These are phyloP conservation scores for Camellia sinensis DNA, from an alignment of 148 eudicot genomes.

Conservation along the genomic window DNA sequence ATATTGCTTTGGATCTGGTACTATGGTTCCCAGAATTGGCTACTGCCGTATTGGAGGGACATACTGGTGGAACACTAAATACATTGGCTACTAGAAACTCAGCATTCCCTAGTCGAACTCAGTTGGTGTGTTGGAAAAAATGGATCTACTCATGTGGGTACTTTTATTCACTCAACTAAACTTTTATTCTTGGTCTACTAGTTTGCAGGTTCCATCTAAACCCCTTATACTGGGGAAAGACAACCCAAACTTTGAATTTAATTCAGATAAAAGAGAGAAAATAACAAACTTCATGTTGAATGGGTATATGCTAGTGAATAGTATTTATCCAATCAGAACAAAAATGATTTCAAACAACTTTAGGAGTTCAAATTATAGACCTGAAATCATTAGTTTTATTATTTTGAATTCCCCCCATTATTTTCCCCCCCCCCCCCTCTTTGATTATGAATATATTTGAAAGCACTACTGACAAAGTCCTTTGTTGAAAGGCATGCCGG, in stretches of 20 bases:
- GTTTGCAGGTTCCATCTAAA: too few species aligned
- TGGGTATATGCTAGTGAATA: too few species aligned
- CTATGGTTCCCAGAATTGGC: too few species aligned
- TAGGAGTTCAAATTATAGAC: not conserved
- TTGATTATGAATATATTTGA: not conserved
- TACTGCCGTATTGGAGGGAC: too few species aligned
- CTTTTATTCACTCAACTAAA: not conserved
- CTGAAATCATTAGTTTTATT: not conserved
- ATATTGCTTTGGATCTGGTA: not conserved
- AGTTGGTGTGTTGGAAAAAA: constrained; percentile 1
- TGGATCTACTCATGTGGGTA: constrained; percentile 18
- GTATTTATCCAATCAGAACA: too few species aligned
- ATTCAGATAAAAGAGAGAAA: too few species aligned
- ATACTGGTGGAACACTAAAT: too few species aligned
- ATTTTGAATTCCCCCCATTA: too few species aligned
- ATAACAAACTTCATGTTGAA: too few species aligned
- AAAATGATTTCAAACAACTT: not conserved
- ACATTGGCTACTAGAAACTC: not conserved
- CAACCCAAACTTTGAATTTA: too few species aligned
- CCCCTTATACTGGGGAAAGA: too few species aligned
- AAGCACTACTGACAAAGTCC: not conserved
- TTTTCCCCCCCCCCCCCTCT: too few species aligned
- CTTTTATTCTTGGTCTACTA: not conserved
- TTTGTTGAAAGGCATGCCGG: constrained; percentile 6
- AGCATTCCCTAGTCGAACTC: constrained; percentile 7